These are phyloP conservation scores for Oryza longistaminata DNA, from an alignment of 176 grass and related monocot species.

Conservation along the genomic window DNA sequence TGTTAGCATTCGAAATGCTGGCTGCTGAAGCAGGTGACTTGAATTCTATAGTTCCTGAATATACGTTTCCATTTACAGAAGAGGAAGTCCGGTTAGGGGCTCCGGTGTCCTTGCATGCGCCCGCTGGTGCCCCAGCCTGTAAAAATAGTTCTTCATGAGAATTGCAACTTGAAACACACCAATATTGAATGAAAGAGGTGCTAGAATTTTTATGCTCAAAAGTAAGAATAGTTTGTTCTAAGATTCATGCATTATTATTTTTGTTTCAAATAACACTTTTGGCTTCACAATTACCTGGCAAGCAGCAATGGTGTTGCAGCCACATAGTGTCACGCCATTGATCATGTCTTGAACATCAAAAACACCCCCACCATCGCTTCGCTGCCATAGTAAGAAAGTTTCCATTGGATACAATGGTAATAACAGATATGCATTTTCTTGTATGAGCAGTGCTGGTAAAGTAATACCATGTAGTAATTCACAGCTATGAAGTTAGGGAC, in stretches of 20 bases:
- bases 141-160: slow-evolving; percentile 27
- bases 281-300: slow-evolving; percentile 65
- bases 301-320: slow-evolving; percentile 68
- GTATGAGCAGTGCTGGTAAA: neutral
- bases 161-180: neutral
- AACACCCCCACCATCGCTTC: slow-evolving; percentile 81
- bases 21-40: slow-evolving; percentile 44
- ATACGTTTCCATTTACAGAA: slow-evolving; percentile 50
- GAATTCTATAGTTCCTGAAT: slow-evolving; percentile 78
- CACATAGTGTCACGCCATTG: slow-evolving; percentile 80
- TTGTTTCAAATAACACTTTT: neutral
- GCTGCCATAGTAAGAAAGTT: slow-evolving; percentile 48
- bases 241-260: neutral
- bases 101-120: slow-evolving; percentile 55
- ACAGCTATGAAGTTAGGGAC: slow-evolving; percentile 91
- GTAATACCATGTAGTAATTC: slow-evolving; percentile 96
- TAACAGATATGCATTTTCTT: neutral
- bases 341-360: slow-evolving; percentile 94
- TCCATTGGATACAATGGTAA: neutral
- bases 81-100: slow-evolving; percentile 42
- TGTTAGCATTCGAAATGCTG: slow-evolving; percentile 9
- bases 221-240: neutral
- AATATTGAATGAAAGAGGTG: neutral
- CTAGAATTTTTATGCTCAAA: neutral
- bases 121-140: slow-evolving; percentile 57